These are phyloP conservation scores for Sphagnum fallax DNA, from an alignment of 228 moss, liverwort and hornwort genomes.

Conservation along the genomic window DNA sequence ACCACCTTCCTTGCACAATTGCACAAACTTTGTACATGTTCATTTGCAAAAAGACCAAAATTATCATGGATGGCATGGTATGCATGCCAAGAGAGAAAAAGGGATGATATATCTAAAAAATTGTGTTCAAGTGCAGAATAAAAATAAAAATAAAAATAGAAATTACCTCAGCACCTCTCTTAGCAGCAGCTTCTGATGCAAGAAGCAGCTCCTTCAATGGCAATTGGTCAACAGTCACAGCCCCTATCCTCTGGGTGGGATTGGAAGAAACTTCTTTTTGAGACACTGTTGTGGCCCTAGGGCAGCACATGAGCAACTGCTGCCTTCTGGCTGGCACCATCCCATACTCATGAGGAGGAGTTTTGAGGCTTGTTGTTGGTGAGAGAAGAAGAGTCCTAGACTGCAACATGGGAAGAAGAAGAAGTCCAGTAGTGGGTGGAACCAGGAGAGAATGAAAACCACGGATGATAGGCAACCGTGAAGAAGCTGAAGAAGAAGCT, in stretches of 20 bases:
- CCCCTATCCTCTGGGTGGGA: slow-evolving; percentile 44
- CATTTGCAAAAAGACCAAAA: background rate
- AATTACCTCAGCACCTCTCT: slow-evolving; percentile 65
- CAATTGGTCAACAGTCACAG: slow-evolving; percentile 28
- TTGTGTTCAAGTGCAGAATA: background rate
- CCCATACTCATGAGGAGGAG: too few species aligned
- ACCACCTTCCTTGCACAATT: slow-evolving; percentile 58
- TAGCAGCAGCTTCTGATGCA: slow-evolving; percentile 61
- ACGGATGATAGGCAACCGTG: too few species aligned
- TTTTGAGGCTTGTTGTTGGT: background rate
- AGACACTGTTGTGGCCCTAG: slow-evolving; percentile 5
- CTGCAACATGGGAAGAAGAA: background rate
- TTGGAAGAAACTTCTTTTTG: slow-evolving; percentile 28
- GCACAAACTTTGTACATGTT: background rate
- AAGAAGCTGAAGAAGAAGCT: too few species aligned
- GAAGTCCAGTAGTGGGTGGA: background rate
- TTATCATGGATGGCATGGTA: background rate
- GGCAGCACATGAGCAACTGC: background rate
- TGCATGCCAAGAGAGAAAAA: background rate
- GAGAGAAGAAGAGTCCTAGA: background rate
- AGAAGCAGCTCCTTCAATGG: slow-evolving; percentile 49
- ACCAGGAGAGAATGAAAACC: too few species aligned
- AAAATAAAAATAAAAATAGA: background rate
- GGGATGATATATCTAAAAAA: background rate
- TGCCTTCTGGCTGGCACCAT: background rate